Evolutionary conservation across 2,329 filamentous ascomycete genomes (phyloP).

Genomic region (Penicillium glabrum): DNA sequence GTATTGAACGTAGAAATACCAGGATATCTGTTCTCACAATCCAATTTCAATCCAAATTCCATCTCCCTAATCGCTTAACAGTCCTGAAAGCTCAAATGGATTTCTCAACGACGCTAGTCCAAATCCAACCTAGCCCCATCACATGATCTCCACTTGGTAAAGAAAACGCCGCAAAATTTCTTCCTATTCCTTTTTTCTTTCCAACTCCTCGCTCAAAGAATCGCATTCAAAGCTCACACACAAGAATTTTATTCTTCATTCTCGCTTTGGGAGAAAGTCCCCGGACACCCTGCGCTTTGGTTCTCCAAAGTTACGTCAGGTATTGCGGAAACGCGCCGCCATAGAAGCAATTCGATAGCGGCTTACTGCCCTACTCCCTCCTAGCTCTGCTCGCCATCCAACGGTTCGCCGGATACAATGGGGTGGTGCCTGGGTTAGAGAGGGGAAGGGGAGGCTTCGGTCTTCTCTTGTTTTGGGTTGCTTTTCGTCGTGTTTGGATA

Average conservation of each 20-base stretch:
- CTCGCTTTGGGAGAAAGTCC: constrained; percentile 99
- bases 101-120: neutral
- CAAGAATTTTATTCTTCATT: constrained; percentile 54
- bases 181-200: constrained; percentile 38
- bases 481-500: constrained; percentile 90
- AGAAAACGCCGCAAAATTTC: constrained; percentile 23
- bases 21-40: too few species aligned
- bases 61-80: too few species aligned
- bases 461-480: constrained; percentile 49
- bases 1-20: too few species aligned
- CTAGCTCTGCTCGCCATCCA: constrained; percentile 49
- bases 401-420: constrained; percentile 45
- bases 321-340: constrained; percentile 97
- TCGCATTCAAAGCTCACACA: constrained; percentile 99
- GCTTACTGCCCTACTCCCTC: constrained; percentile 65
- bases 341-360: constrained; percentile 89
- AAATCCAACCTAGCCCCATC: constrained; percentile 21
- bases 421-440: constrained; percentile 33
- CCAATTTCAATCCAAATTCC: neutral
- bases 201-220: constrained; percentile 96
- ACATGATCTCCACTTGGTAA: constrained; percentile 20
- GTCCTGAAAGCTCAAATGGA: neutral
- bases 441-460: constrained; percentile 29
- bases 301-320: constrained; percentile 41
- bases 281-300: constrained; percentile 73